Base-by-base conservation (phyloP, 148 eudicot genomes). In the Camellia sinensis region DNA sequence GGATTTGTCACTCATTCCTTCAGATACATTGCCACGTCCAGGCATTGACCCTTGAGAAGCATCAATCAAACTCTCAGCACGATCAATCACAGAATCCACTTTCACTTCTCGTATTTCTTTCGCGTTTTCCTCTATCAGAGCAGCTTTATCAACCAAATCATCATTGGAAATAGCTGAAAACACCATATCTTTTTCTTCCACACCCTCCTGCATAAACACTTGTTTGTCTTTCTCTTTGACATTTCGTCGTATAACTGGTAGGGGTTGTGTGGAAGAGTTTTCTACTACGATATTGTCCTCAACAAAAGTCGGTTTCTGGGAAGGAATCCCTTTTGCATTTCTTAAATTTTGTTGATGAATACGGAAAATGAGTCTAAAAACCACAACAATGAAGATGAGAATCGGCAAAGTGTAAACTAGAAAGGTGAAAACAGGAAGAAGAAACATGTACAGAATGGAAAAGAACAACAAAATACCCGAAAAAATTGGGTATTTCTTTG, bases 351-450 rank as follows among this genome's bases (percentile, higher is more conserved):
- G 61, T 56, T 13, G 69, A 29, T 76, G 63, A 65, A 76, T 78
- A 5, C 65, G 40, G 22, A 74, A 65, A 22, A 74, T 78, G 6
- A 63, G 78, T 79, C 86, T 86, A 44, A 87, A 78, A 53, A 83
- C 78, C 64, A 90, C 77, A 4, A 84, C 71, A 10, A 82, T 41
- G 71, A 87, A 84, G n/a, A 86, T 82, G 14, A 85, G 67, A 69
- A 91, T 56, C 0, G 93, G 92, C 2, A 83, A 73, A 12, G 88
- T 78, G 67, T 87, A 92, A 52, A 96, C 77, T 50, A 93, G 74
- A 52, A 92, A 50, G 80, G 73, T 74, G 66, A 93, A 91, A 22
- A 89, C 46, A 62, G 80, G 78, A 66, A 92, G 95, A 60, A 86
- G 79, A 80, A 88, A 87, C 29, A 87, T 19, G 83, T 91, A 93